Evolutionary conservation across 441 rosid genomes (phyloP).

Genomic region (Erodium moschatum): DNA sequence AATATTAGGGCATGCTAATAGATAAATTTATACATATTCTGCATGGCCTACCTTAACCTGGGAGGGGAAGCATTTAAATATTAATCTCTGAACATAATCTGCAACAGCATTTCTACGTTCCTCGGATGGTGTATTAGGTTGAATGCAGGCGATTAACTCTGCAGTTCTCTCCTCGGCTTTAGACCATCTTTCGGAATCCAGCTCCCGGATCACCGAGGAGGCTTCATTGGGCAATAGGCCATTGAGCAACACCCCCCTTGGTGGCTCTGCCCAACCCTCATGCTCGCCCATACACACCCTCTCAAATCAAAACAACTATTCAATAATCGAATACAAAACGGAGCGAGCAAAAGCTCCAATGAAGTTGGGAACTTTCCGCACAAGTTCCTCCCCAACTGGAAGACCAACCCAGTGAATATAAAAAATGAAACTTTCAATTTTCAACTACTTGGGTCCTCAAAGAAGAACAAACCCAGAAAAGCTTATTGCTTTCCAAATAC

Average conservation of each 20-base stretch:
- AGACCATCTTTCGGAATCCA: slow-evolving; percentile 61
- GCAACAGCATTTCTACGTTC: slow-evolving; percentile 78
- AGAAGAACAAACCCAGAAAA: neutral
- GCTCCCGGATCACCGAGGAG: slow-evolving; percentile 45
- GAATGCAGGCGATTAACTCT: slow-evolving; percentile 71
- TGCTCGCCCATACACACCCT: slow-evolving; percentile 77
- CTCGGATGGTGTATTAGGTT: slow-evolving; percentile 74
- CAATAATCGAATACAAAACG: neutral
- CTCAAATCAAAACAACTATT: neutral
- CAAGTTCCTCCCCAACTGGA: slow-evolving; percentile 1
- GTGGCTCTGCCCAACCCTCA: slow-evolving; percentile 61
- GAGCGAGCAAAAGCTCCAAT: neutral
- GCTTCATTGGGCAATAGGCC: slow-evolving; percentile 75
- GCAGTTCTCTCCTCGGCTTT: slow-evolving; percentile 77
- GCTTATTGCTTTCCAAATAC: neutral
- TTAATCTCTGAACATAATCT: slow-evolving; percentile 66
- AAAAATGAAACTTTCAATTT: neutral
- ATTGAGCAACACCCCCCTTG: slow-evolving; percentile 49
- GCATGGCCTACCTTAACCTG: slow-evolving; percentile 31
- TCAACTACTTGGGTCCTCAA: neutral
- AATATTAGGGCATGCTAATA: neutral
- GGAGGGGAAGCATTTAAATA: slow-evolving; percentile 64
- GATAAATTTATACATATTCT: neutral
- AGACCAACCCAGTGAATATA: neutral
- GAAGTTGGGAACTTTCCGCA: neutral